Percentiles rank a stretch among this genome's conserved stretches.
Evolutionary conservation across 2,329 filamentous ascomycete species (phyloP).

Genomic region (Lasiodiplodia sp.): DNA sequence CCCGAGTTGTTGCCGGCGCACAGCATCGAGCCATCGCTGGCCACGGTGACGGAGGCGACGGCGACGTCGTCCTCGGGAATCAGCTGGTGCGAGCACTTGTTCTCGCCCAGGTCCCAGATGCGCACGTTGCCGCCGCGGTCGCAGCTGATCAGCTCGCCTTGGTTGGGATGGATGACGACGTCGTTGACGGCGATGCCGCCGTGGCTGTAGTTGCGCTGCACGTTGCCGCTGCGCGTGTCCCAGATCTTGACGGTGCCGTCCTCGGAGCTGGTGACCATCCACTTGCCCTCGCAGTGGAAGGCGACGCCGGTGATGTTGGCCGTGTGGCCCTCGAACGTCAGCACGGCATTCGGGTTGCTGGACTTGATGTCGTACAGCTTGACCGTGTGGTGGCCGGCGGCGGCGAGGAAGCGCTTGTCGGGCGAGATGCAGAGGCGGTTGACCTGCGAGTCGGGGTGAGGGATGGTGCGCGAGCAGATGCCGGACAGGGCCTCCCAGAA

Average conservation of each 20-base stretch:
- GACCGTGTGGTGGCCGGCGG: conserved; percentile 80
- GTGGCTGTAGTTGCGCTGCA: conserved; percentile 94
- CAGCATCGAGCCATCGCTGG: conserved; percentile 89
- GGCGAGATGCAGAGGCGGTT: conserved; percentile 98
- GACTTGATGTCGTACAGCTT: conserved; percentile 99
- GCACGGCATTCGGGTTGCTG: conserved; percentile 90
- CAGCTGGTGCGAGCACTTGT: conserved; percentile 94
- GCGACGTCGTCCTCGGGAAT: conserved; percentile 96
- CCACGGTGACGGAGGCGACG: conserved; percentile 93
- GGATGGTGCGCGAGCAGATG: conserved; percentile 97
- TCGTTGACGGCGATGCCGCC: conserved; percentile 89
- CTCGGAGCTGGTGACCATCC: conserved; percentile 98
- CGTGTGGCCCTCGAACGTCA: conserved; percentile 95
- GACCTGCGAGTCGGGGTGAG: conserved; percentile 97
- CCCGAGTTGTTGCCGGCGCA: conserved; percentile 93
- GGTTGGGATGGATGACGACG: conserved; percentile 99
- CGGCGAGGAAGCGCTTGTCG: conserved; percentile 94
- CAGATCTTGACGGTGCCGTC: conserved; percentile 97
- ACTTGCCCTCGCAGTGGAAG: conserved; percentile 98
- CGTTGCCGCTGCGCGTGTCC: conserved; percentile 84
- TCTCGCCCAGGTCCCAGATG: conserved; percentile 96
- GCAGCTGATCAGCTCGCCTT: conserved; percentile 96
- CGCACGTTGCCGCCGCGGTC: conserved; percentile 91
- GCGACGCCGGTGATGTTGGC: conserved; percentile 96
- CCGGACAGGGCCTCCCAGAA: conserved; percentile 99